Evolutionary conservation across 371 early-diverging fungal species (phyloP).

Genomic region (Coemansia sp.): DNA sequence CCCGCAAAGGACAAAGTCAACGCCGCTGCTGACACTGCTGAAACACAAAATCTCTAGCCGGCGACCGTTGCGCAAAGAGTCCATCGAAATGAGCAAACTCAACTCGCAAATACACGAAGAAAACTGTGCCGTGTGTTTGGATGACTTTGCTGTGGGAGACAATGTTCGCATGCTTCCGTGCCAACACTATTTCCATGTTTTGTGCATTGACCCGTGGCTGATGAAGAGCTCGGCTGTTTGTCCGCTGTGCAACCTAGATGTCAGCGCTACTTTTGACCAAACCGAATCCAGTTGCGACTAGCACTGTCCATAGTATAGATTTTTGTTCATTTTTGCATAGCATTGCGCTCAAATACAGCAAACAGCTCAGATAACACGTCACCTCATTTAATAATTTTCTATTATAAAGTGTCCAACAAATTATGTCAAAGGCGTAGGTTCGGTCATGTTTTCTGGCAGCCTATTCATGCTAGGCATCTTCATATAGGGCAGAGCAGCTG

Average conservation of each 20-base stretch:
- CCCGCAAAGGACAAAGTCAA: slow-evolving; percentile 1
- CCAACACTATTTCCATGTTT: slow-evolving; percentile 65
- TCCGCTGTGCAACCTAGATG: slow-evolving; percentile 60
- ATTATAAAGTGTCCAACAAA: neutral
- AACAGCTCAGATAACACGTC: no score
- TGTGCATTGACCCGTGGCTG: slow-evolving; percentile 73
- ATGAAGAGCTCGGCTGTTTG: slow-evolving; percentile 55
- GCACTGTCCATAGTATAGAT: neutral
- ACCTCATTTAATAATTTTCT: no score
- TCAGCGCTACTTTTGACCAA: slow-evolving; percentile 9
- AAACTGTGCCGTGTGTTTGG: slow-evolving; percentile 69
- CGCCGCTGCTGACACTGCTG: slow-evolving; percentile 1
- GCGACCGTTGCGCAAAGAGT: neutral
- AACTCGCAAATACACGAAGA: slow-evolving; percentile 27
- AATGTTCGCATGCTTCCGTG: slow-evolving; percentile 64
- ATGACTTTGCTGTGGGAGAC: slow-evolving; percentile 60
- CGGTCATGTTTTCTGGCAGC: slow-evolving; percentile 11
- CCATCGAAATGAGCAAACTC: neutral
- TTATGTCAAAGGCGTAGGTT: no score
- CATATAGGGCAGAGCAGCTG: neutral
- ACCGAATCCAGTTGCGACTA: neutral
- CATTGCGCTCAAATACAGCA: neutral
- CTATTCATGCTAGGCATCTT: neutral
- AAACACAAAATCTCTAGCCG: neutral
- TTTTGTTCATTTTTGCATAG: neutral